These are phyloP conservation scores for Bruguiera gymnorhiza DNA, from an alignment of 345 rosid species.

Conservation along the genomic window DNA sequence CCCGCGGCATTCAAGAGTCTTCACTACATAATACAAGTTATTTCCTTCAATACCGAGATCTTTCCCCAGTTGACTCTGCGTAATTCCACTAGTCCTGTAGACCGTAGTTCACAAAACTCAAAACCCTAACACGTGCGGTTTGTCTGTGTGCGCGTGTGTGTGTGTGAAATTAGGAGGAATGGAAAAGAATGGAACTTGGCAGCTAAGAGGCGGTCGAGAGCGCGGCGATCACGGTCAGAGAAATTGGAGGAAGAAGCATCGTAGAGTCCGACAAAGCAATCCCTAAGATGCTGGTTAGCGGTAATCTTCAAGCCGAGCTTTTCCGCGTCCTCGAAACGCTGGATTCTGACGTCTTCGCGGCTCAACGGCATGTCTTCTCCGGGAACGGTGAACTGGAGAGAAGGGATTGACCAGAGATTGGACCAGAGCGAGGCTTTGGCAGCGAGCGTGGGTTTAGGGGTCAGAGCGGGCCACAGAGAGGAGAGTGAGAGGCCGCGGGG, in stretches of 20 bases:
- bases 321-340: constrained; percentile 46
- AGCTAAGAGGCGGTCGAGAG: constrained; percentile 58
- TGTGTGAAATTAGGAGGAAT: background rate
- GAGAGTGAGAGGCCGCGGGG: constrained; percentile 35
- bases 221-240: constrained; percentile 47
- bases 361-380: constrained; percentile 17
- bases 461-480: constrained; percentile 15
- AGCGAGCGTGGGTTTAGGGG: constrained; percentile 19
- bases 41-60: constrained; percentile 72
- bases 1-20: constrained; percentile 70
- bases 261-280: constrained; percentile 62
- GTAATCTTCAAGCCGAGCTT: constrained; percentile 46
- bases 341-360: constrained; percentile 39
- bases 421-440: constrained; percentile 48
- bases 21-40: constrained; percentile 60
- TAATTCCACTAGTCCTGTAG: constrained; percentile 66
- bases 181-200: constrained; percentile 39
- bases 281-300: constrained; percentile 56
- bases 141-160: background rate
- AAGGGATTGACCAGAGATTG: constrained; percentile 48
- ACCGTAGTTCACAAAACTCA: background rate
- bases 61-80: constrained; percentile 74
- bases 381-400: constrained; percentile 43
- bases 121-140: background rate
- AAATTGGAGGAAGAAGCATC: constrained; percentile 38